Conservation (phyloP, 1,139 yeast genomes). For the Blastobotrys persicus region DNA sequence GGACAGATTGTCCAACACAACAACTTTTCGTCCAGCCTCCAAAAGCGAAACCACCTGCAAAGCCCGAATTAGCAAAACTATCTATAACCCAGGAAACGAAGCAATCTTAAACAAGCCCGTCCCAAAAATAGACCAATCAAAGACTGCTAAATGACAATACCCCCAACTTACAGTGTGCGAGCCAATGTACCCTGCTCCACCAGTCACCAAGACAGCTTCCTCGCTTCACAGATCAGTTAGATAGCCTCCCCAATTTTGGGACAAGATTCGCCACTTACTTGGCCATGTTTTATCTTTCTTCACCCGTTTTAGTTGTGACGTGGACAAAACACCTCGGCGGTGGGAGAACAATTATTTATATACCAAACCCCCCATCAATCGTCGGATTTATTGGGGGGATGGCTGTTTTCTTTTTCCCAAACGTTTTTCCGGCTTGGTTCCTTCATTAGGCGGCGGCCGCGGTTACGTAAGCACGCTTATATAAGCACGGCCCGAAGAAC, state of each 20-base stretch:
- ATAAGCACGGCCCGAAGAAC: background rate
- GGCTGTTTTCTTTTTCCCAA: background rate
- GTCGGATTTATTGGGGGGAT: background rate
- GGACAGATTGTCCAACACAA: conserved; percentile 66
- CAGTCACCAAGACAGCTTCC: conserved; percentile 61
- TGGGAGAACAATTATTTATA: too few species aligned
- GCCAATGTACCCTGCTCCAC: conserved; percentile 88
- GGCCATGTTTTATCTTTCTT: conserved; percentile 1
- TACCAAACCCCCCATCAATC: too few species aligned
- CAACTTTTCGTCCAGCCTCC: conserved; percentile 63
- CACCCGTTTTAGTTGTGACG: background rate
- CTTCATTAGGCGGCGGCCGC: too few species aligned
- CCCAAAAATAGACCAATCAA: background rate
- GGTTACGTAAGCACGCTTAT: background rate
- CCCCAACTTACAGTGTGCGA: conserved; percentile 65
- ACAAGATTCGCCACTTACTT: background rate
- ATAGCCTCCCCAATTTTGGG: background rate
- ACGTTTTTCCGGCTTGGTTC: background rate
- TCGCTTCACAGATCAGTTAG: background rate
- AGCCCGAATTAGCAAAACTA: too few species aligned
- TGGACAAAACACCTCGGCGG: too few species aligned
- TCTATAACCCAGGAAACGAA: background rate
- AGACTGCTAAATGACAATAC: conserved; percentile 6
- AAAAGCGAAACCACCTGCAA: conserved; percentile 52
- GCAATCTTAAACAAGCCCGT: too few species aligned